These are phyloP conservation scores for Boletellus ananiceps DNA, from an alignment of 768 basidiomycete genomes.

Conservation along the genomic window DNA sequence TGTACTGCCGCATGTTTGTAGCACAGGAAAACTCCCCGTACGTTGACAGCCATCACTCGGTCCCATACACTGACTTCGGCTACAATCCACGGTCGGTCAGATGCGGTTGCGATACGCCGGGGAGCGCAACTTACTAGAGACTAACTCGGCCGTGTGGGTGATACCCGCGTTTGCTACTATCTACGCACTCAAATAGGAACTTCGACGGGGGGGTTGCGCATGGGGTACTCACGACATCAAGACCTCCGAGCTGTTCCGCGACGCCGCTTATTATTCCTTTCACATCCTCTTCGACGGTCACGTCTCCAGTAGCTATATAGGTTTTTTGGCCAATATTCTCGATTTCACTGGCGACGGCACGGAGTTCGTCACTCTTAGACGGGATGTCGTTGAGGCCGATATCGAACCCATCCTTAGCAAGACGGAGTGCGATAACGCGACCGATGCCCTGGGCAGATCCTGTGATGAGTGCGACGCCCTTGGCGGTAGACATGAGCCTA, in stretches of 20 bases:
- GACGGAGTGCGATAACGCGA: not conserved
- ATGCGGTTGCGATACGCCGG: too few species aligned
- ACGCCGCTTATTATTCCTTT: not conserved
- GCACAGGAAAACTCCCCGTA: conserved; percentile 53
- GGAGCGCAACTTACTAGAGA: not conserved
- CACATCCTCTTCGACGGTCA: not conserved
- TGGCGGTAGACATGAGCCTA: too few species aligned
- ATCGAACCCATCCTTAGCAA: not conserved
- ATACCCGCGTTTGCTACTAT: not conserved
- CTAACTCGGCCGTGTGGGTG: not conserved
- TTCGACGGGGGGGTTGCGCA: not conserved
- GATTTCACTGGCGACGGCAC: not conserved
- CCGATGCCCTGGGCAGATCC: not conserved
- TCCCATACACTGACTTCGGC: conserved; percentile 27
- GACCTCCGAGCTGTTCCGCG: not conserved
- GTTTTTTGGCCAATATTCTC: not conserved
- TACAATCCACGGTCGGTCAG: too few species aligned
- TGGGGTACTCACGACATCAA: not conserved
- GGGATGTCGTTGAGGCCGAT: not conserved
- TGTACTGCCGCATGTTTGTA: conserved; percentile 58
- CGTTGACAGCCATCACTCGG: conserved; percentile 43
- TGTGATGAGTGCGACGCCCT: not conserved
- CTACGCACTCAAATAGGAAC: not conserved
- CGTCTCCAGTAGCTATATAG: not conserved
- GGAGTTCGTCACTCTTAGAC: not conserved